These are phyloP conservation scores for Trichoderma brevicompactum DNA, from an alignment of 2,329 filamentous ascomycete genomes.

Conservation along the genomic window DNA sequence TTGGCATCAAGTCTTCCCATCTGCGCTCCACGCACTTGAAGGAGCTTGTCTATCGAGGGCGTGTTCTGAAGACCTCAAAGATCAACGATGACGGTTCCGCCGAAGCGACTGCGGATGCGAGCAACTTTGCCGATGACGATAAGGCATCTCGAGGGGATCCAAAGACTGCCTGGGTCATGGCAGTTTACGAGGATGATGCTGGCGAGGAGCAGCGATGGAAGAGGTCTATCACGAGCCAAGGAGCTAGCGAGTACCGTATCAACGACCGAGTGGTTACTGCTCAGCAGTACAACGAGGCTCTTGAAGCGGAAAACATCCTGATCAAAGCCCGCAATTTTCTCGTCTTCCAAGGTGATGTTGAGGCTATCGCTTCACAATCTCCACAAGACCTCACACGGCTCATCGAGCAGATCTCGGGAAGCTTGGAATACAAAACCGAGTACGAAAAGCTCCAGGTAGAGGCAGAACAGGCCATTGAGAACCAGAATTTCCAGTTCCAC, in stretches of 20 bases:
- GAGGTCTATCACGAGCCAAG: conserved; percentile 85
- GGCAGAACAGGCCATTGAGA: conserved; percentile 83
- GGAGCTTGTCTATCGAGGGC: conserved; percentile 94
- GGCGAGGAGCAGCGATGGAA: conserved; percentile 97
- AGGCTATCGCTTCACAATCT: conserved; percentile 93
- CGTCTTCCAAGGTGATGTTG: conserved; percentile 97
- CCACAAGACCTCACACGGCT: conserved; percentile 90
- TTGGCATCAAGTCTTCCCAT: conserved; percentile 98
- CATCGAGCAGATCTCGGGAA: conserved; percentile 97
- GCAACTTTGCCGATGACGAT: conserved; percentile 65
- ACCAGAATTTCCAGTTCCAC: conserved; percentile 85
- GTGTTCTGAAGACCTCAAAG: conserved; percentile 87
- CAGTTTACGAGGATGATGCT: conserved; percentile 96
- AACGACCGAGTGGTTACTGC: conserved; percentile 89
- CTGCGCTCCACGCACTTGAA: conserved; percentile 90
- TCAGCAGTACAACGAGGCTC: conserved; percentile 88
- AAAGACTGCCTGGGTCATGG: conserved; percentile 98
- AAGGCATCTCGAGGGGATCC: conserved; percentile 78
- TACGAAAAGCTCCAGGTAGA: conserved; percentile 91
- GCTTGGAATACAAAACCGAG: conserved; percentile 89
- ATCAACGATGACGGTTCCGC: conserved; percentile 91
- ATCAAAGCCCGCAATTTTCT: conserved; percentile 98
- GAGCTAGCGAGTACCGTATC: conserved; percentile 94
- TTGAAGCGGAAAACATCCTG: conserved; percentile 93
- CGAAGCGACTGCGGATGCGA: conserved; percentile 62